Percentiles rank a stretch among this genome's conserved stretches.
Evolutionary conservation across 2,329 filamentous ascomycete species (phyloP).

Genomic region (Alternaria arborescens): DNA sequence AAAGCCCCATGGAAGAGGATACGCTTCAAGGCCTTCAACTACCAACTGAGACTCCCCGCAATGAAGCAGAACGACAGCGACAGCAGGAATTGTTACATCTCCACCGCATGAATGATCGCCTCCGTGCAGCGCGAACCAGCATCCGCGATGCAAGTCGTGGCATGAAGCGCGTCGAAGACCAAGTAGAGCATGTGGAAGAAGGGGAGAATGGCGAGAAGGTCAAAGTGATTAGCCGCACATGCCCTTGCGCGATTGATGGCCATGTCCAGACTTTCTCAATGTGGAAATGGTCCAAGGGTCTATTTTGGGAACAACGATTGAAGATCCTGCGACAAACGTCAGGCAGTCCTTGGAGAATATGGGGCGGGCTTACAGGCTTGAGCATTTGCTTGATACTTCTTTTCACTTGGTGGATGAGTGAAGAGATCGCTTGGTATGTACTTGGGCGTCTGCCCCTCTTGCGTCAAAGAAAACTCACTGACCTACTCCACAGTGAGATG

Average conservation of each 20-base stretch:
- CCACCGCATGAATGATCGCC: slow-evolving; percentile 53
- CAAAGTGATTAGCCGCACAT: slow-evolving; percentile 24
- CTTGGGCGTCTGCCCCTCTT: not conserved
- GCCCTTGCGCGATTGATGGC: slow-evolving; percentile 28
- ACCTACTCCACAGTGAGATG: slow-evolving; percentile 46
- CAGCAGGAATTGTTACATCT: slow-evolving; percentile 54
- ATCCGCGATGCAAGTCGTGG: slow-evolving; percentile 56
- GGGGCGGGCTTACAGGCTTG: slow-evolving; percentile 50
- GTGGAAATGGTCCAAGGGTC: slow-evolving; percentile 33
- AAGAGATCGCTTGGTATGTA: slow-evolving; percentile 57
- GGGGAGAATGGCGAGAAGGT: slow-evolving; percentile 19
- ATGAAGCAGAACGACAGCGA: slow-evolving; percentile 53
- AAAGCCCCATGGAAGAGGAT: slow-evolving; percentile 44
- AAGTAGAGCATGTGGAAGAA: slow-evolving; percentile 48
- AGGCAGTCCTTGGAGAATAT: slow-evolving; percentile 21
- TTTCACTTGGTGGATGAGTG: slow-evolving; percentile 59
- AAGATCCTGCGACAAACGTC: slow-evolving; percentile 25
- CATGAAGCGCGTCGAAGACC: slow-evolving; percentile 53
- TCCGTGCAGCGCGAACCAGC: slow-evolving; percentile 52
- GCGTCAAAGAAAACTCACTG: not conserved
- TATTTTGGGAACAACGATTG: slow-evolving; percentile 39
- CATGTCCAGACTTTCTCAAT: slow-evolving; percentile 22
- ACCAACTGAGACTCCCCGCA: slow-evolving; percentile 42
- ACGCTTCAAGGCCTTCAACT: slow-evolving; percentile 42
- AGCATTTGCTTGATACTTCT: slow-evolving; percentile 53